Evolutionary conservation across 2,329 filamentous ascomycete genomes (phyloP), one percentile per base, ranked within the genome.

Genomic region (Colletotrichum tanaceti): DNA sequence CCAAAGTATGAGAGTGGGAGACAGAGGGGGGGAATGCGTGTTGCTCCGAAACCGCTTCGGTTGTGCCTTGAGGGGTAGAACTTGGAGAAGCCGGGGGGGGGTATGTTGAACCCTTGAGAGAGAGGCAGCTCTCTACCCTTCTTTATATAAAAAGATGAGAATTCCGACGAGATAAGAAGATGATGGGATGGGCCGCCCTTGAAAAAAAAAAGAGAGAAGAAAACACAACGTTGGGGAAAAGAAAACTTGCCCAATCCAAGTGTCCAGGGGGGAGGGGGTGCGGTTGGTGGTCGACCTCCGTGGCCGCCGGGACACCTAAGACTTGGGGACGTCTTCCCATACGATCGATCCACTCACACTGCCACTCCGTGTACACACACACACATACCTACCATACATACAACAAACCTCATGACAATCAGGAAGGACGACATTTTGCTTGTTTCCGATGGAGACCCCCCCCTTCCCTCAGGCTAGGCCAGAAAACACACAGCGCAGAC

Each of bases 311-410:
- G 57, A 50, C 61, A 55, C 9, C 28, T 32, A 32, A 32, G 28
- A 32, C 28, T 32, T 32, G 28, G 28, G 28, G 7, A 32, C 28
- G 28, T 32, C 65, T 55, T 65, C 65, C 65, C 49, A 22, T 38
- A 32, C 43, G 65, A 61, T 68, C 43, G 65, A 61, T 68, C 65
- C 65, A 68, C 65, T 44, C 65, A 68, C 65, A 68, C 65, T 47
- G 5, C 9, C 28, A 16, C 24, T 38, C 50, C 46, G 46, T 32
- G 28, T 32, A 9, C 28, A 32, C 28, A 32, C 7, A 10, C 28
- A 32, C 28, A 32, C 28, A 32, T 32, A 32, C 49, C n/a, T n/a
- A n/a, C n/a, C n/a, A n/a, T n/a, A n/a, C n/a, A n/a, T n/a, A n/a
- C n/a, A n/a, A 54, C 53, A 58, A 46, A 64, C 39, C n/a, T 14